Percentiles rank a stretch among this genome's conserved stretches.
phyloP scores from a whole-genome alignment of 176 grass and related monocot genomes.

The Leersia perrieri region DNA sequence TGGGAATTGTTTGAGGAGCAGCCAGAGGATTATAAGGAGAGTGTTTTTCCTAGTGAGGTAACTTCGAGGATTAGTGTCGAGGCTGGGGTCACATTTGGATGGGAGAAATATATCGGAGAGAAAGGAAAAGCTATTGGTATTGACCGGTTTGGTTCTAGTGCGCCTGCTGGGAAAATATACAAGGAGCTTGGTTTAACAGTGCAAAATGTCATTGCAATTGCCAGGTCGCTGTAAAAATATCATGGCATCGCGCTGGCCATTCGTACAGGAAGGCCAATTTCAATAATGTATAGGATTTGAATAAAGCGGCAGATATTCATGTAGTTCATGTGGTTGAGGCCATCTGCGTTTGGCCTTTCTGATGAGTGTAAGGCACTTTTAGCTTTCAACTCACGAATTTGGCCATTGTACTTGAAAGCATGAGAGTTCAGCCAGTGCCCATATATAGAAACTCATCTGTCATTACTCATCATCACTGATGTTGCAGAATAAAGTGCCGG shows the following conservation, averaged over 20 bases:
- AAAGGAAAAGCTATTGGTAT: constrained; percentile 48
- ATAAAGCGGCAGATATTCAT: not conserved
- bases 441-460: not conserved
- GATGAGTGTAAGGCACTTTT: not conserved
- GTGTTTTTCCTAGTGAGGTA: constrained; percentile 39
- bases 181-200: constrained; percentile 56
- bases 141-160: constrained; percentile 38
- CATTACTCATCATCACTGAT: not conserved
- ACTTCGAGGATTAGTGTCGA: constrained; percentile 55
- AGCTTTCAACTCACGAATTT: not conserved
- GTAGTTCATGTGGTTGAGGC: not conserved
- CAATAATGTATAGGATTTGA: not conserved
- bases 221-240: constrained; percentile 23
- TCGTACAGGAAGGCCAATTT: not conserved
- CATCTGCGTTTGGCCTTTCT: not conserved
- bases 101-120: constrained; percentile 49
- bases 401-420: too few relatives aligned
- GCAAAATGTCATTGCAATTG: constrained; percentile 40
- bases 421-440: not conserved
- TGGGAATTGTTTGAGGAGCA: constrained; percentile 68
- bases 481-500: constrained; percentile 1
- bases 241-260: too few relatives aligned
- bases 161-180: constrained; percentile 55
- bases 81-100: constrained; percentile 51
- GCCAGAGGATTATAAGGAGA: constrained; percentile 44